Base-by-base conservation (phyloP, 2,329 filamentous ascomycete species). In the Sarocladium kiliense region DNA sequence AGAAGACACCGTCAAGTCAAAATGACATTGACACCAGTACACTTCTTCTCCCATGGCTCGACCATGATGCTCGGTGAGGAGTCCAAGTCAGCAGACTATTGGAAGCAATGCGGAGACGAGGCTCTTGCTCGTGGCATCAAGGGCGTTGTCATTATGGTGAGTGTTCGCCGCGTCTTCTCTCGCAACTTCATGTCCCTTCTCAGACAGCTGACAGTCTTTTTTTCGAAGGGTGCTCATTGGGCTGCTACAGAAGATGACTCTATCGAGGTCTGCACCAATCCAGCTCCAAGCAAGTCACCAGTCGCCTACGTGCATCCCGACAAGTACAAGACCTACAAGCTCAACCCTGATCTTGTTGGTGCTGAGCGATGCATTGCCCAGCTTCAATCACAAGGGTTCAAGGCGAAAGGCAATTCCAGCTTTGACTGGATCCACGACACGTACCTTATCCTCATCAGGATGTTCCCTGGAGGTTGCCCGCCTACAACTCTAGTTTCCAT, bases 381-480 rank as follows among this genome's bases (percentile, higher is more conserved):
- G 53, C 73, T 88, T 2, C 60, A 2, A 73, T 75, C 41, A 21
- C 11, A 44, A 1, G 83, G 84, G 9, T 80, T 87, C 67, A 72
- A 80, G 32, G 81, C 76, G 1, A 64, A 67, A 3, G 69, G 66
- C 1, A 84, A 87, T 63, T 61, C 74, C 0, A 73, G 64, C 0
- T 88, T 88, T 59, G 81, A 88, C 63, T 88, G 85, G 85, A 88
- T 88, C 64, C 85, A 89, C 71, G 86, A 89, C 66, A 86, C 82
- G 0, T 88, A 83, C 63, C 76, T 88, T 2, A 79, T 88, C 56
- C 71, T 88, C 9, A 85, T 88, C 64, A 76, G 84, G 54, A 88
- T 89, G 85, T 88, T 88, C 59, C 85, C 85, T 0, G 59, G 63
- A 2, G 74, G 71, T n/a, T 86, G 82, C 61, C 86, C 86, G 1